Conservation (phyloP, 225 moss, liverwort and hornwort genomes). For the Pleurozium schreberi region DNA sequence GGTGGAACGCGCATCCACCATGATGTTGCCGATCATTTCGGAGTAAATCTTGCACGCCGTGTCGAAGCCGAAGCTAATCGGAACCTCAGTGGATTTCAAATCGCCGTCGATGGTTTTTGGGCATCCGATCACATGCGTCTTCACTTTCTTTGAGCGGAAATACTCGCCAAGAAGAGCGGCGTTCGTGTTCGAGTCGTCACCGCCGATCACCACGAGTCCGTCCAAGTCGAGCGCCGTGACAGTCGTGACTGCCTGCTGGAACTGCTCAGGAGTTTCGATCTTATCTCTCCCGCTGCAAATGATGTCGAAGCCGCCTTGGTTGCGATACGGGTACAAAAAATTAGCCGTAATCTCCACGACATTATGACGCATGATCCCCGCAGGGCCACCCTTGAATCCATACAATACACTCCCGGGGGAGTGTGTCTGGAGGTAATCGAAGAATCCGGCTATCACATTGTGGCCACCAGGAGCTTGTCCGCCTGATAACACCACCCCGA, state of each 20-base stretch:
- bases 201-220: slow-evolving; percentile 73
- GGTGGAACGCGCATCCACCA: slow-evolving; percentile 80
- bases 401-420: slow-evolving; percentile 44
- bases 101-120: slow-evolving; percentile 90
- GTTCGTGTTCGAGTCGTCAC: slow-evolving; percentile 85
- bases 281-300: slow-evolving; percentile 90
- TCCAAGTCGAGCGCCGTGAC: slow-evolving; percentile 53
- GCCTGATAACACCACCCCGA: slow-evolving; percentile 76
- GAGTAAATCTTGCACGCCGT: slow-evolving; percentile 87
- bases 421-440: slow-evolving; percentile 64
- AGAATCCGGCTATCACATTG: slow-evolving; percentile 80
- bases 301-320: slow-evolving; percentile 87
- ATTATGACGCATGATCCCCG: slow-evolving; percentile 67
- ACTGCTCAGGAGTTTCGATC: slow-evolving; percentile 82
- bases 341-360: slow-evolving; percentile 60
- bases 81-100: slow-evolving; percentile 69
- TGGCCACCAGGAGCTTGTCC: slow-evolving; percentile 88
- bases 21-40: slow-evolving; percentile 88
- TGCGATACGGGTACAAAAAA: slow-evolving; percentile 63
- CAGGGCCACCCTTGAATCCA: slow-evolving; percentile 71
- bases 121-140: slow-evolving; percentile 62
- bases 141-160: slow-evolving; percentile 54
- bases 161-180: slow-evolving; percentile 72
- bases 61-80: slow-evolving; percentile 85
- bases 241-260: slow-evolving; percentile 63